phyloP scores from a whole-genome alignment of 1,284 basidiomycete species.

The Sanghuangporus weigelae region DNA sequence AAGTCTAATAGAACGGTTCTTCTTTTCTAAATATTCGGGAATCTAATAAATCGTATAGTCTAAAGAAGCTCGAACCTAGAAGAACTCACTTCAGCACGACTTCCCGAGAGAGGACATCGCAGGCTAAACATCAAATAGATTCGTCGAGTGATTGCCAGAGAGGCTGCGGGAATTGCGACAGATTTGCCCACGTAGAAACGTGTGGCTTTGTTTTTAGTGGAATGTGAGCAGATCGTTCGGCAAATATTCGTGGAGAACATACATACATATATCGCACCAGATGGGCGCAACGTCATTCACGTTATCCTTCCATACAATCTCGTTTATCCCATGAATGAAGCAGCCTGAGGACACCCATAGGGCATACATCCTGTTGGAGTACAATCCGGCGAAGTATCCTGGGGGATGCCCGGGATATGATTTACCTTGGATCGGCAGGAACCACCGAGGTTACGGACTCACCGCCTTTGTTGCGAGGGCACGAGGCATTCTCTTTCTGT shows the following conservation, averaged over 20 bases:
- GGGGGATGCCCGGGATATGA: too few species aligned
- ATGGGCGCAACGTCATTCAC: conserved; percentile 32
- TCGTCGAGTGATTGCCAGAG: conserved; percentile 41
- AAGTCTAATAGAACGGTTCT: conserved; percentile 1
- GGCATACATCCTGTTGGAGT: too few species aligned
- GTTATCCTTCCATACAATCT: conserved; percentile 52
- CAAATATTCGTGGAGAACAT: conserved; percentile 8
- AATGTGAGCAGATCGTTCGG: background rate
- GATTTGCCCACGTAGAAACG: conserved; percentile 29
- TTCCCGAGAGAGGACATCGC: background rate
- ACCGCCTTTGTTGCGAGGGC: too few species aligned
- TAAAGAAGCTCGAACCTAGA: background rate
- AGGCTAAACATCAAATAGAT: conserved; percentile 36
- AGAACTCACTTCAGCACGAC: background rate
- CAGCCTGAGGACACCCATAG: conserved; percentile 47
- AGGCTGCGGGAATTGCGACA: conserved; percentile 36
- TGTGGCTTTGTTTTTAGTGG: conserved; percentile 27
- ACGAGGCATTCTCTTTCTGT: too few species aligned
- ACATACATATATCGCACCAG: conserved; percentile 52
- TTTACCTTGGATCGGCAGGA: too few species aligned
- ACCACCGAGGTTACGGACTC: too few species aligned
- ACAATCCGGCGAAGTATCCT: too few species aligned
- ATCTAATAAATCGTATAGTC: too few species aligned
- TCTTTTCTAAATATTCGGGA: background rate
- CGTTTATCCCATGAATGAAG: conserved; percentile 45